phyloP scores from a whole-genome alignment of 2,329 filamentous ascomycete species.

The Cladorrhinum sp. region DNA sequence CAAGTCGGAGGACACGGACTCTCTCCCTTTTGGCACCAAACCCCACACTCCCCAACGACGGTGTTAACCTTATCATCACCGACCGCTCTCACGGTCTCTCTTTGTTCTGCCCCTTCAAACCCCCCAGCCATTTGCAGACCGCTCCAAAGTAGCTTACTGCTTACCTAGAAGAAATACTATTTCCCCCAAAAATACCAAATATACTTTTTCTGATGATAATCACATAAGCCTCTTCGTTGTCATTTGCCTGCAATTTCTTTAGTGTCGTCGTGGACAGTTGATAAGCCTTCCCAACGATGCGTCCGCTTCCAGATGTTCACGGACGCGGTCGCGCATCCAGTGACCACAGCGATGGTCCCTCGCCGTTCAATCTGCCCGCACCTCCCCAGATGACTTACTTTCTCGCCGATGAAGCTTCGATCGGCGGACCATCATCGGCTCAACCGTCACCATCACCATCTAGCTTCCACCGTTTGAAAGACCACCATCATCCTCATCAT shows the following conservation, averaged over 20 bases:
- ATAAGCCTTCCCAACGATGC: conserved; percentile 22
- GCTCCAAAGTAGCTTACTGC: neutral
- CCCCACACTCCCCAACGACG: neutral
- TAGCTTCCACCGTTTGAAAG: conserved; percentile 27
- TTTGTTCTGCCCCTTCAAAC: neutral
- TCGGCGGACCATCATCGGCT: conserved; percentile 33
- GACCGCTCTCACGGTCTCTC: neutral
- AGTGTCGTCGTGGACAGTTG: neutral
- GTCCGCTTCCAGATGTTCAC: conserved; percentile 39
- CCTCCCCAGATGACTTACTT: conserved; percentile 51
- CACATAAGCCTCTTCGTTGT: neutral
- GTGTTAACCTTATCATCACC: neutral
- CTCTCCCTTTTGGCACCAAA: neutral
- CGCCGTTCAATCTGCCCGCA: conserved; percentile 32
- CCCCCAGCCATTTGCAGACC: neutral
- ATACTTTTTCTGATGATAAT: neutral
- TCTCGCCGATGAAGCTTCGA: conserved; percentile 48
- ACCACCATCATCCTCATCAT: conserved; percentile 12
- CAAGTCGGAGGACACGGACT: neutral
- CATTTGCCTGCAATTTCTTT: neutral
- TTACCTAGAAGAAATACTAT: neutral
- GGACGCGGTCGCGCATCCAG: conserved; percentile 38
- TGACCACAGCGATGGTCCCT: conserved; percentile 38
- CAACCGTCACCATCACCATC: conserved; percentile 24
- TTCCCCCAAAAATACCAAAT: neutral